Percentiles rank a stretch among this genome's conserved stretches.
Evolutionary conservation across 108 stramenopile species (phyloP).

Genomic region (Nannochloropsis salina): DNA sequence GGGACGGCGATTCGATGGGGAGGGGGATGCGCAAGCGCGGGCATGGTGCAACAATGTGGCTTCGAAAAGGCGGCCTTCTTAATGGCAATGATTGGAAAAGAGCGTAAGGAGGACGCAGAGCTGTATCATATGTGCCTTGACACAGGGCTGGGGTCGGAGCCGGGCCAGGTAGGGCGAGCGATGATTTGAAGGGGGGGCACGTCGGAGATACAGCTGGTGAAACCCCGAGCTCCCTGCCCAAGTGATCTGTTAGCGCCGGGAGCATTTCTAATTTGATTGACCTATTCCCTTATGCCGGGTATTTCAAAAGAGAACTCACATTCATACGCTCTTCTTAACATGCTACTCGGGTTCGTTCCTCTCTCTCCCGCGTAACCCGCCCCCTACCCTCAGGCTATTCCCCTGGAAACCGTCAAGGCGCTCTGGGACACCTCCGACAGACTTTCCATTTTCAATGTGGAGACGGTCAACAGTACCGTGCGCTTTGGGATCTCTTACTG

Average conservation of each 20-base stretch:
- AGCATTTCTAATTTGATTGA: too few species aligned
- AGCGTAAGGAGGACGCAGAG: not conserved
- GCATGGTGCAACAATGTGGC: not conserved
- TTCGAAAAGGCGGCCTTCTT: not conserved
- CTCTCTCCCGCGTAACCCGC: not conserved
- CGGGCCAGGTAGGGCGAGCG: not conserved
- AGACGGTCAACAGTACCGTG: not conserved
- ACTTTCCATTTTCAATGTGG: constrained; percentile 4
- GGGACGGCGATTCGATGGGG: not conserved
- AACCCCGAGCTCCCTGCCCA: too few species aligned
- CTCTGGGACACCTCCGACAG: not conserved
- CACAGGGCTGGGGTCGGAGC: not conserved
- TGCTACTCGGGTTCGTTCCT: not conserved
- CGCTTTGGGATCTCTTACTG: not conserved
- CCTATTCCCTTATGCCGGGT: too few species aligned
- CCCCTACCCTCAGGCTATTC: constrained; percentile 2
- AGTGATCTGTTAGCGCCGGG: too few species aligned
- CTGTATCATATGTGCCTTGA: constrained; percentile 1
- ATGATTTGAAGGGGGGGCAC: not conserved
- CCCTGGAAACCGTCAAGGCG: not conserved
- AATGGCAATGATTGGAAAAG: not conserved
- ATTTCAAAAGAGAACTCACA: too few species aligned
- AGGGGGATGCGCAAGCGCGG: not conserved
- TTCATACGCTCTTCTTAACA: too few species aligned
- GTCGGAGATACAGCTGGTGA: too few species aligned